Conservation (phyloP, 345 rosid species). For the Camelina hispida region DNA sequence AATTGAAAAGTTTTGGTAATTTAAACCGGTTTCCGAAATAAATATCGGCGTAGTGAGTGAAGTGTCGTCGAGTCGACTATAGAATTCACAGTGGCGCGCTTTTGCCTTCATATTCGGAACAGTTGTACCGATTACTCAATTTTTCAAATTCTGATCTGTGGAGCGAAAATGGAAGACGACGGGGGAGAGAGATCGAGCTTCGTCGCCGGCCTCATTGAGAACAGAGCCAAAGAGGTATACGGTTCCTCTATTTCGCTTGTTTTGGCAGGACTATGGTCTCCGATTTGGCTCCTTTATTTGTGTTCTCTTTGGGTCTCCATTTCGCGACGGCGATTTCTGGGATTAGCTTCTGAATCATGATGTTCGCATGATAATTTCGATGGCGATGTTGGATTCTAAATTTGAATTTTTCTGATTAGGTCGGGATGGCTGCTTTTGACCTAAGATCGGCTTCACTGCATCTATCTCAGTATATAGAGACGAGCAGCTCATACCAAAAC, state of each 20-base stretch:
- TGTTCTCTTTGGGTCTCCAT: slow-evolving; percentile 26
- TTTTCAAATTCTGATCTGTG: slow-evolving; percentile 28
- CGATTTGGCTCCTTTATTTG: background rate
- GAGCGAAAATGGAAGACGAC: slow-evolving; percentile 72
- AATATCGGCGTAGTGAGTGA: background rate
- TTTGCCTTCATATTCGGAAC: slow-evolving; percentile 28
- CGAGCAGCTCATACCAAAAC: slow-evolving; percentile 93
- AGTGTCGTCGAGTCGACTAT: background rate
- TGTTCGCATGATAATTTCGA: background rate
- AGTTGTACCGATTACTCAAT: background rate
- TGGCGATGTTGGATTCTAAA: slow-evolving; percentile 13
- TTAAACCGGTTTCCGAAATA: background rate
- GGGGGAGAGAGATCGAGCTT: slow-evolving; percentile 84
- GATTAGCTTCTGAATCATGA: background rate
- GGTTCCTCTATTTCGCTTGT: slow-evolving; percentile 7
- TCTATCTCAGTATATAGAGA: slow-evolving; percentile 95
- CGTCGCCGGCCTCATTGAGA: slow-evolving; percentile 80
- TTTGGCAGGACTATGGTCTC: slow-evolving; percentile 9
- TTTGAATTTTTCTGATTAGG: slow-evolving; percentile 52
- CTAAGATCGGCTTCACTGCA: slow-evolving; percentile 85
- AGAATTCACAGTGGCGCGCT: slow-evolving; percentile 39
- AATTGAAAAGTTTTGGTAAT: background rate
- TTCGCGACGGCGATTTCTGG: slow-evolving; percentile 21
- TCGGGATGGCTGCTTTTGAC: slow-evolving; percentile 96
- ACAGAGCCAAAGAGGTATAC: slow-evolving; percentile 93